Evolutionary conservation across 2,329 filamentous ascomycete species (phyloP), one percentile per base, ranked within the genome.

Genomic region (Achaetomium macrosporum): DNA sequence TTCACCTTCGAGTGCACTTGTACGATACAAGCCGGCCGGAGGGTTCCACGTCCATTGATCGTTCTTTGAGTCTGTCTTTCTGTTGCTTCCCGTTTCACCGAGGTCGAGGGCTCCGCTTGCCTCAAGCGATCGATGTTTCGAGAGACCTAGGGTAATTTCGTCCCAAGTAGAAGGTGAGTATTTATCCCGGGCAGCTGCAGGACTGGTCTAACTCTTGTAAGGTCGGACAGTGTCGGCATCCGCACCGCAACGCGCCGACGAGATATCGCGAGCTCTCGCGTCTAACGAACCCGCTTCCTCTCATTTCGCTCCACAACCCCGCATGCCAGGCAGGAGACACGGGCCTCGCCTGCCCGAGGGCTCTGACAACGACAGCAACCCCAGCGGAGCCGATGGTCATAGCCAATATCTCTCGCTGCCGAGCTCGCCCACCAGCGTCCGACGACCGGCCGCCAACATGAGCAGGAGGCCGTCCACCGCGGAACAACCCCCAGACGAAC

Each of bases 401-500:
- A 41, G 37, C 37, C 53, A 56, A 17, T 61, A 60, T 47, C 56
- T 60, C 30, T 67, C 66, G 15, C 57, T 63, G 2, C 66, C 66
- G 5, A 58, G 60, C n/a, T 68, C 65, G 4, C 66, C 66, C 6
- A 63, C 63, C n/a, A 54, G 53, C 36, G 42, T 51, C 42, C 63
- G 66, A 44, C 61, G 65, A 12, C 64, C 49, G 20, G 58, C 51
- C 37, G 50, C 59, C 43, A 46, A 44, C 50, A 50, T 56, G 57
- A 59, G 61, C 50, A 50, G 62, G 47, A 33, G 60, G 46, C 36
- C 51, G 10, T 58, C 59, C 37, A 57, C 50, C 37, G 29, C 55
- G 9, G 62, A 63, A n/a, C 25, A 25, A 25, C 42, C 47, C 16
- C 59, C 64, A 6, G 66, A 69, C 57, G 66, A 69, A 58, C 62